Percentiles rank a stretch among this genome's conserved stretches.
phyloP scores from a whole-genome alignment of 2,329 filamentous ascomycete species.

The Sporothrix schenckii region DNA sequence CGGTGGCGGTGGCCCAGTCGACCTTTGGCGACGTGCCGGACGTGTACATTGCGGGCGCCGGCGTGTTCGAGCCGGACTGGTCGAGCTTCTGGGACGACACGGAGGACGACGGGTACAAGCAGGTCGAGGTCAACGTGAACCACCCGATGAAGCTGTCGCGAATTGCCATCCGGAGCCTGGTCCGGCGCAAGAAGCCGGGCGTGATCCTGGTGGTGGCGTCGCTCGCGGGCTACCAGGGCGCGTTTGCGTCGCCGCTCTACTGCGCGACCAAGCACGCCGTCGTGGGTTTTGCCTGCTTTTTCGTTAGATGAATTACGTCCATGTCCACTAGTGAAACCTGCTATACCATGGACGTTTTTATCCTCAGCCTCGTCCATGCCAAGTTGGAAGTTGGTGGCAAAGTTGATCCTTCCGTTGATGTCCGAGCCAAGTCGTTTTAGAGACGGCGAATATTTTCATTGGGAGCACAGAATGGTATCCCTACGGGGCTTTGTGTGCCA shows the following conservation, averaged over 20 bases:
- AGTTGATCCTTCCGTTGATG: neutral
- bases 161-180: slow-evolving; percentile 43
- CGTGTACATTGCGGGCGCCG: slow-evolving; percentile 45
- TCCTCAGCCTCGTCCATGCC: neutral
- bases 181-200: slow-evolving; percentile 43
- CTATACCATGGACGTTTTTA: neutral
- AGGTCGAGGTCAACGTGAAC: slow-evolving; percentile 44
- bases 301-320: too few species aligned
- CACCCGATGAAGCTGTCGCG: slow-evolving; percentile 48
- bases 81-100: slow-evolving; percentile 46
- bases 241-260: slow-evolving; percentile 43
- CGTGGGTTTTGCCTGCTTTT: slow-evolving; percentile 41
- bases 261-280: slow-evolving; percentile 46
- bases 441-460: neutral
- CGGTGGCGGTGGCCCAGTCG: slow-evolving; percentile 25
- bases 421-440: too few species aligned
- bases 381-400: slow-evolving; percentile 5
- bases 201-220: slow-evolving; percentile 44
- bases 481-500: neutral
- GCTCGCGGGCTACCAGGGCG: slow-evolving; percentile 41
- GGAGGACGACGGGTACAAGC: slow-evolving; percentile 41
- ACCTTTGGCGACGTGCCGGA: slow-evolving; percentile 42
- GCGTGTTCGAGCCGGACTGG: slow-evolving; percentile 45
- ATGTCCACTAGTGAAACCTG: neutral
- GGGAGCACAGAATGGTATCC: neutral